Evolutionary conservation across 1,284 basidiomycete genomes (phyloP).

Genomic region (Papiliotrema terrestris): DNA sequence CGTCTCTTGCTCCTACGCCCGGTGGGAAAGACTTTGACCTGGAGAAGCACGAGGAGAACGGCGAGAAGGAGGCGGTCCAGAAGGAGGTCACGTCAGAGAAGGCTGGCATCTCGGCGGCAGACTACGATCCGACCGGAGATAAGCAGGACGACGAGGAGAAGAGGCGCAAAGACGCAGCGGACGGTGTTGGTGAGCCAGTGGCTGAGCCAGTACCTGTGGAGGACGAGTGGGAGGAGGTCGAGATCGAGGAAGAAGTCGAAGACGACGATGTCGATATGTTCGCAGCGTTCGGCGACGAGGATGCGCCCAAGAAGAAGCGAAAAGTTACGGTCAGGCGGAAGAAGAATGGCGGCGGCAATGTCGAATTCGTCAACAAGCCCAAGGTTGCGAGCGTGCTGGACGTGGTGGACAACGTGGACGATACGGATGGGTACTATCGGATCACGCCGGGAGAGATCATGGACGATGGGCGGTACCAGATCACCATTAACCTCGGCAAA

Average conservation of each 20-base stretch:
- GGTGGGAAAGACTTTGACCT: slow-evolving; percentile 42
- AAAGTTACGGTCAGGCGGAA: slow-evolving; percentile 52
- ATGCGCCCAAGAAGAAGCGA: slow-evolving; percentile 56
- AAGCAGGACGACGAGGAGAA: slow-evolving; percentile 73
- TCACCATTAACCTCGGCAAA: slow-evolving; percentile 89
- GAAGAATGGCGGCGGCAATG: slow-evolving; percentile 59
- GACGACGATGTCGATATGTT: slow-evolving; percentile 84
- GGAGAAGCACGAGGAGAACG: slow-evolving; percentile 24
- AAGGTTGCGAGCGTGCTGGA: slow-evolving; percentile 53
- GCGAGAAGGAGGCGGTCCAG: slow-evolving; percentile 13
- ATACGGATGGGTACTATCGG: slow-evolving; percentile 92
- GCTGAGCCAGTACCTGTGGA: slow-evolving; percentile 35
- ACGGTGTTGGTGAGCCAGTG: slow-evolving; percentile 39
- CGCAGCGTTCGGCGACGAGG: slow-evolving; percentile 58
- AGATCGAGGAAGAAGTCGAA: slow-evolving; percentile 58
- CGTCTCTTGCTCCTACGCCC: slow-evolving; percentile 34
- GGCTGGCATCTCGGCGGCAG: slow-evolving; percentile 68
- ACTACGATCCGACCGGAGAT: slow-evolving; percentile 86
- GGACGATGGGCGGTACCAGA: slow-evolving; percentile 89
- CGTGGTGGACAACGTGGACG: slow-evolving; percentile 58
- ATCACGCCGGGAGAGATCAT: slow-evolving; percentile 91
- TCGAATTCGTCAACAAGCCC: slow-evolving; percentile 62
- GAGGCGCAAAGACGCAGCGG: slow-evolving; percentile 47
- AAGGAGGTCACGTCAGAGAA: slow-evolving; percentile 5
- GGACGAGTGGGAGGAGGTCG: slow-evolving; percentile 55